Percentiles rank a stretch among this genome's conserved stretches.
These are phyloP conservation scores for Leishmania gerbilli DNA, from an alignment of 208 protist genomes.

Conservation along the genomic window DNA sequence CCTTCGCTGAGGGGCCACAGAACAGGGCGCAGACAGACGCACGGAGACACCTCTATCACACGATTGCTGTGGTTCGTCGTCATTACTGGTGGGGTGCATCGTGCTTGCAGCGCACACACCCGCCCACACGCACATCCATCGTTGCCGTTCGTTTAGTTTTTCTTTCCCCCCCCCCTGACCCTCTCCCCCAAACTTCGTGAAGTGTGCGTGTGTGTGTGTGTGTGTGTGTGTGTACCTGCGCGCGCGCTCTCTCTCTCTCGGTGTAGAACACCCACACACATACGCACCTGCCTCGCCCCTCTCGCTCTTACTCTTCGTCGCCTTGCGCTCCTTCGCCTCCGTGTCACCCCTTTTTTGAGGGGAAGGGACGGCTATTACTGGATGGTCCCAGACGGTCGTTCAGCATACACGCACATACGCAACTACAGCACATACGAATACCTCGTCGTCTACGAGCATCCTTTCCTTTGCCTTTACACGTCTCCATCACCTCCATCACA, in stretches of 20 bases:
- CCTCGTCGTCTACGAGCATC: not conserved
- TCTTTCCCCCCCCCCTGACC: not conserved
- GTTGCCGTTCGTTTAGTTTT: not conserved
- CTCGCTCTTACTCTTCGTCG: not conserved
- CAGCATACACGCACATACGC: not conserved
- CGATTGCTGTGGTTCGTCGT: not conserved
- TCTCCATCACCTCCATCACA: no score
- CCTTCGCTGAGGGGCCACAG: not conserved
- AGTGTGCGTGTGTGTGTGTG: not conserved
- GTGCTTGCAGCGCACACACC: not conserved
- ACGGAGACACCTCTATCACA: not conserved
- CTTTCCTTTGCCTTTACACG: not conserved
- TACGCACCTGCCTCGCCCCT: not conserved
- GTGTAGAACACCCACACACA: not conserved
- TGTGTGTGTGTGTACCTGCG: slow-evolving; percentile 7
- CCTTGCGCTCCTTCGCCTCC: slow-evolving; percentile 5
- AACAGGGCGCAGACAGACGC: not conserved
- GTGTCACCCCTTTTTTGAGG: not conserved
- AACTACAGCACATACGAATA: not conserved
- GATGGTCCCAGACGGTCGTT: not conserved
- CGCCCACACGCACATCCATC: not conserved
- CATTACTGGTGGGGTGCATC: not conserved
- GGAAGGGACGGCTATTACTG: not conserved
- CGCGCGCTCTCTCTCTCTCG: not conserved
- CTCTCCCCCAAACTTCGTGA: not conserved